phyloP scores from a whole-genome alignment of 2,329 filamentous ascomycete genomes.

The Sphaerulina musiva region DNA sequence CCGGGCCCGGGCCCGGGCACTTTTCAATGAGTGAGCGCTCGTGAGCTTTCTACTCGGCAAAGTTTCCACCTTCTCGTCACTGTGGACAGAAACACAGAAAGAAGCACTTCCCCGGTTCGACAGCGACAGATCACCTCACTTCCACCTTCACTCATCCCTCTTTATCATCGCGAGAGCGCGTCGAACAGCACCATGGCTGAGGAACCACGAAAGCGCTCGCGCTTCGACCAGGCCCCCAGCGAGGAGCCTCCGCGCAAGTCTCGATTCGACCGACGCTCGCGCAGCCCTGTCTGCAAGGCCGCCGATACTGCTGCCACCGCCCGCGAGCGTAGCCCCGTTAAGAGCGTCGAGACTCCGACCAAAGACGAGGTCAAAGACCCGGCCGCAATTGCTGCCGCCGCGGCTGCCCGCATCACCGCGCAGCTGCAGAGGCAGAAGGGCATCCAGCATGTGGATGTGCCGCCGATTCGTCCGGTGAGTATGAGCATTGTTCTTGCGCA shows the following conservation, averaged over 20 bases:
- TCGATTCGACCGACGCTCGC: slow-evolving; percentile 85
- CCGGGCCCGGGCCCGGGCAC: too few relatives aligned
- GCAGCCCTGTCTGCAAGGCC: slow-evolving; percentile 50
- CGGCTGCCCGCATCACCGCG: slow-evolving; percentile 49
- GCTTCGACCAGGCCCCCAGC: slow-evolving; percentile 86
- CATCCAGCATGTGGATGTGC: slow-evolving; percentile 83
- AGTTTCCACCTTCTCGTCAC: too few relatives aligned
- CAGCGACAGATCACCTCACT: too few relatives aligned
- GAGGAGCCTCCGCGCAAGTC: slow-evolving; percentile 62
- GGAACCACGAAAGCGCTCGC: slow-evolving; percentile 63
- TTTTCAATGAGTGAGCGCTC: too few relatives aligned
- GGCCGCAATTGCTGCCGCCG: slow-evolving; percentile 72
- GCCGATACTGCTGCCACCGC: slow-evolving; percentile 50
- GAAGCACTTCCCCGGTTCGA: too few relatives aligned
- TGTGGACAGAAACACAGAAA: too few relatives aligned
- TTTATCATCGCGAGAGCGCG: not conserved
- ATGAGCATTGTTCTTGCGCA: slow-evolving; percentile 22
- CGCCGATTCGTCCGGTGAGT: slow-evolving; percentile 62
- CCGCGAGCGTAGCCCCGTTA: slow-evolving; percentile 74
- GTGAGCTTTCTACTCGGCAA: too few relatives aligned
- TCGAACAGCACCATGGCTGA: slow-evolving; percentile 58
- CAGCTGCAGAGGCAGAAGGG: slow-evolving; percentile 61
- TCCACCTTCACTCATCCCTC: too few relatives aligned
- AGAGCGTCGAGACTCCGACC: slow-evolving; percentile 47
- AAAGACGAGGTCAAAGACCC: slow-evolving; percentile 20